Base-by-base conservation (phyloP, 345 rosid species). In the Clarkia xantiana region DNA sequence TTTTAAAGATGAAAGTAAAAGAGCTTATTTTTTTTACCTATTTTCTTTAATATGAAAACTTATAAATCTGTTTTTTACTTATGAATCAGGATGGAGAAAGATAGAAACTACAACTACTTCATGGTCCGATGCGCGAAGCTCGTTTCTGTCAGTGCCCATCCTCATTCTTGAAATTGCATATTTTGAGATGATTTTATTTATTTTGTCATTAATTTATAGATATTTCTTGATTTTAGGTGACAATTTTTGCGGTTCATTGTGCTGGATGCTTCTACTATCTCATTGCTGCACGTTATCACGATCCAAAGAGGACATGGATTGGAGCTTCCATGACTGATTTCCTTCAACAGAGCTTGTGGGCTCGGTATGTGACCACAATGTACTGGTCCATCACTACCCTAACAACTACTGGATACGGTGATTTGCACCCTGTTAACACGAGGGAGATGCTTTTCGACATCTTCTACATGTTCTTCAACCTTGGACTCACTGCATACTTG, bases 331-430 rank as follows among this genome's bases (percentile, higher is more conserved):
- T 68, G 62, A 60, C 65, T 19, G 1, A 18, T 41, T 77, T 76
- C 66, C 65, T 53, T 20, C 45, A 81, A 9, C 63, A 64, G 55
- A 63, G 81, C 58, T 4, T 86, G 48, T 69, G 93, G 76, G 69
- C 47, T 57, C 72, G 83, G 45, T 91, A 91, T 53, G 96, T 86
- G 49, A 83, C 93, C 40, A 69, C 98, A 3, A 72, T 91, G 59
- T 91, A 91, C 67, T 91, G 96, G 98, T 86, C 94, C 50, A 78
- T 86, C 58, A 91, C 98, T 51, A 91, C 98, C 16, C 62, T 91
- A 38, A 81, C 96, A 14, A 86, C 96, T 56, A 86, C 80, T 52
- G 98, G 96, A 23, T 86, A 91, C 65, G 98, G 96, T 6, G 98
- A 91, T 67, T 17, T 91, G 57, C 94, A 91, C 71, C 93, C 96